Conservation (phyloP, 805 yeast species). For the Maudiozyma barnettii region DNA sequence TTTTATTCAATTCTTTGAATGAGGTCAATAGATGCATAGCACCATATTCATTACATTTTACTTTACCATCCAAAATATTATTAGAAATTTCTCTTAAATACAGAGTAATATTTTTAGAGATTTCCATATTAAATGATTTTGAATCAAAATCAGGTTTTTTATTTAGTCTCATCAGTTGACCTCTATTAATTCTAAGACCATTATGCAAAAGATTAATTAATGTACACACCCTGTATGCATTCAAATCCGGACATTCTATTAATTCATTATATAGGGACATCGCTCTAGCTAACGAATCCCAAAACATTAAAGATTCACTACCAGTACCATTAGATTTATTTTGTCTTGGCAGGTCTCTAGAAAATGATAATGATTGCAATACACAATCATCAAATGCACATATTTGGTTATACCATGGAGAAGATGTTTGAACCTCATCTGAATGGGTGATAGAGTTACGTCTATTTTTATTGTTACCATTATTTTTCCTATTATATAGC, state of each 20-base stretch:
- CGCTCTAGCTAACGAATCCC: slow-evolving; percentile 41
- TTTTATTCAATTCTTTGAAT: slow-evolving; percentile 45
- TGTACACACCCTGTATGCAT: slow-evolving; percentile 34
- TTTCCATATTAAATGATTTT: slow-evolving; percentile 41
- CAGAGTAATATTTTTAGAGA: slow-evolving; percentile 36
- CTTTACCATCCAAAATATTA: slow-evolving; percentile 36
- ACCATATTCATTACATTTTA: slow-evolving; percentile 38
- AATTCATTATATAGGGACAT: slow-evolving; percentile 39
- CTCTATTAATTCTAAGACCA: slow-evolving; percentile 42
- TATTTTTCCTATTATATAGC: too few relatives aligned
- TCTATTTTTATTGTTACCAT: too few relatives aligned
- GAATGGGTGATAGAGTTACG: too few relatives aligned
- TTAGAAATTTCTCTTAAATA: slow-evolving; percentile 40
- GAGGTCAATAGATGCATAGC: slow-evolving; percentile 45
- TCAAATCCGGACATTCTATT: slow-evolving; percentile 35
- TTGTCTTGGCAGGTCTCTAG: slow-evolving; percentile 4
- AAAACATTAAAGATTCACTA: slow-evolving; percentile 25
- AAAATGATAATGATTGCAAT: slow-evolving; percentile 8
- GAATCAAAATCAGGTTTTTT: slow-evolving; percentile 51
- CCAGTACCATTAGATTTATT: neutral
- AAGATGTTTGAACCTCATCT: neutral
- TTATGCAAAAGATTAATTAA: slow-evolving; percentile 42
- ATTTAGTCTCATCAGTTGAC: slow-evolving; percentile 39
- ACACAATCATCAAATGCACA: slow-evolving; percentile 15
- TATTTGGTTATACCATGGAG: slow-evolving; percentile 9